A percentile compares a stretch with the other conserved stretches of the same genome.
phyloP scores from a whole-genome alignment of 164 flowering plant genomes.

The Platanus orientalis region DNA sequence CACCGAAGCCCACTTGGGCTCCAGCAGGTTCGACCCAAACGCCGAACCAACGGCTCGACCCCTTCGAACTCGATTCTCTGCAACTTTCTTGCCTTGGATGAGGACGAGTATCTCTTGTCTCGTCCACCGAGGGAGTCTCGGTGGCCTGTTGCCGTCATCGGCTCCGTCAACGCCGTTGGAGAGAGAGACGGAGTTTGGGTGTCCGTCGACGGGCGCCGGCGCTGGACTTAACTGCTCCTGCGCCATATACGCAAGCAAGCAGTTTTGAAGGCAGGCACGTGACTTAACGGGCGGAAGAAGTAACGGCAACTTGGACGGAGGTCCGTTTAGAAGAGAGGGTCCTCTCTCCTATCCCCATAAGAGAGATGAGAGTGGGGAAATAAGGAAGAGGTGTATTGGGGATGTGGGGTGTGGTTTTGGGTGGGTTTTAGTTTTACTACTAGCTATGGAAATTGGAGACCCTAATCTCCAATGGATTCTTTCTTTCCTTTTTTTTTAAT shows the following conservation, averaged over 20 bases:
- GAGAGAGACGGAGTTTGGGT: neutral
- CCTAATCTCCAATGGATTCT: neutral
- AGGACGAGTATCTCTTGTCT: slow-evolving; percentile 85
- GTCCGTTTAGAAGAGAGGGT: slow-evolving; percentile 2
- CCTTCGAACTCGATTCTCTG: slow-evolving; percentile 63
- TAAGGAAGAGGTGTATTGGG: neutral
- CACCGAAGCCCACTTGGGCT: slow-evolving; percentile 92
- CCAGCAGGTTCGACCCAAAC: slow-evolving; percentile 45
- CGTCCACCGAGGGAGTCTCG: slow-evolving; percentile 94
- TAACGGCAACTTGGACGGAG: slow-evolving; percentile 9
- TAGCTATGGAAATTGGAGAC: neutral
- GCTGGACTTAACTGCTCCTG: slow-evolving; percentile 1
- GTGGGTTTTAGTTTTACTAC: neutral
- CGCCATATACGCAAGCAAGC: slow-evolving; percentile 6
- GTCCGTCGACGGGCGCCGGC: neutral
- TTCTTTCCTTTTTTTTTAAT: neutral
- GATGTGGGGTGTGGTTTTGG: neutral
- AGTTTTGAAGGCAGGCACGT: slow-evolving; percentile 9
- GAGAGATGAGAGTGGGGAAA: neutral
- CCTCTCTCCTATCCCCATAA: too few relatives aligned
- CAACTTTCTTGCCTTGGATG: slow-evolving; percentile 79
- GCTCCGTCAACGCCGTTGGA: slow-evolving; percentile 12
- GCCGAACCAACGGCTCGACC: slow-evolving; percentile 38
- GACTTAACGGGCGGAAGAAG: neutral
- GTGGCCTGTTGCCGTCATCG: slow-evolving; percentile 34